Evolutionary conservation across 345 rosid species (phyloP).

Genomic region (Firmiana major): DNA sequence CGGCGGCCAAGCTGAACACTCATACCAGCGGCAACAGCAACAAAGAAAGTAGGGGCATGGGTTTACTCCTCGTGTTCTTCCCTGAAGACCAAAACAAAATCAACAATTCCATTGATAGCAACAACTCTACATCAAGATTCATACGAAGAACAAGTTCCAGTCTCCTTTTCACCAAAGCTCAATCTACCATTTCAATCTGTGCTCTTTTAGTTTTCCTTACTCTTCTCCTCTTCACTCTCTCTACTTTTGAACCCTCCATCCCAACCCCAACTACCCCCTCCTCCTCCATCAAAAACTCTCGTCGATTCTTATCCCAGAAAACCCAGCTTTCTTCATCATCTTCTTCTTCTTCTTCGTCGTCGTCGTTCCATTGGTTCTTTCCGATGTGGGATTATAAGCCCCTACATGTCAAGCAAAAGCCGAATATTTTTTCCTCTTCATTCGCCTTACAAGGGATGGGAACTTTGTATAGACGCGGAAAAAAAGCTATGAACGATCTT

Average conservation of each 20-base stretch:
- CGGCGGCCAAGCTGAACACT: background rate
- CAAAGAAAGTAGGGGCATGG: conserved; percentile 37
- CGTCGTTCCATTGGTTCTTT: background rate
- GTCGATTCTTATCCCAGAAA: conserved; percentile 20
- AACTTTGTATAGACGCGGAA: conserved; percentile 50
- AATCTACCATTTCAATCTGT: conserved; percentile 79
- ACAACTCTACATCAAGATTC: conserved; percentile 6
- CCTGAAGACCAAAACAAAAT: conserved; percentile 37
- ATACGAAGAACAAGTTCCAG: conserved; percentile 42
- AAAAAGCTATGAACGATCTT: conserved; percentile 51
- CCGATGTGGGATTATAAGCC: conserved; percentile 7
- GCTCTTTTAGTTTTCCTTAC: conserved; percentile 60
- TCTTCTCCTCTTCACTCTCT: conserved; percentile 80
- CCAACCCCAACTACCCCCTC: conserved; percentile 9
- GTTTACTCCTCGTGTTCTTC: conserved; percentile 79
- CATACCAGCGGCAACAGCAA: background rate
- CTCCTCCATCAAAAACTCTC: conserved; percentile 8
- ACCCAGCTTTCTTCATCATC: background rate
- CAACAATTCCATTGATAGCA: background rate
- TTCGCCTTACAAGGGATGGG: conserved; percentile 74
- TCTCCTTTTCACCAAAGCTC: conserved; percentile 60
- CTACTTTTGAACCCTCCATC: conserved; percentile 71
- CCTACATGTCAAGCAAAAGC: background rate
- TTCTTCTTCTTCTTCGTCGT: background rate
- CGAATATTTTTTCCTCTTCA: background rate